These are phyloP conservation scores for Protea cynaroides DNA, from an alignment of 164 flowering plant species.

Conservation along the genomic window DNA sequence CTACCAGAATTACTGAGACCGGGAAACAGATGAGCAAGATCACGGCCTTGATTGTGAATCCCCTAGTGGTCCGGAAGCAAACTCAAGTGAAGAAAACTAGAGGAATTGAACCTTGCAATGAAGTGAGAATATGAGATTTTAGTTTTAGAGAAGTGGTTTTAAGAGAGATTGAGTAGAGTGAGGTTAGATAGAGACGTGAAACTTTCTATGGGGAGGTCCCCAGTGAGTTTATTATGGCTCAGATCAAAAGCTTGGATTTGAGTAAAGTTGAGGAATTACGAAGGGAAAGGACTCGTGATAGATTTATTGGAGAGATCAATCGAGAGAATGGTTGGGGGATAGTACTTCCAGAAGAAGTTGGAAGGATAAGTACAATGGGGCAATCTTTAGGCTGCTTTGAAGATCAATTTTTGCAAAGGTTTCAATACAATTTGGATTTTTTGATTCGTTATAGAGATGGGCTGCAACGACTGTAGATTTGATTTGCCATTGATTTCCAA, in stretches of 20 bases:
- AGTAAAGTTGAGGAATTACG: slow-evolving; percentile 34
- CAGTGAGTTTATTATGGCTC: slow-evolving; percentile 40
- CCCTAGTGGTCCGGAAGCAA: slow-evolving; percentile 26
- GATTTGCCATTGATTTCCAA: too few species aligned
- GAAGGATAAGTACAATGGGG: slow-evolving; percentile 55
- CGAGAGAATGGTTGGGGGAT: slow-evolving; percentile 42
- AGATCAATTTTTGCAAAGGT: slow-evolving; percentile 45
- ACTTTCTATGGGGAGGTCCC: slow-evolving; percentile 35
- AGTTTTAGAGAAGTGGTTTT: slow-evolving; percentile 40
- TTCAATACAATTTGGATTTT: slow-evolving; percentile 43
- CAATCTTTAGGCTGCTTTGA: slow-evolving; percentile 30
- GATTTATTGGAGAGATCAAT: slow-evolving; percentile 49
- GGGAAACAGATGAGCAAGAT: slow-evolving; percentile 35
- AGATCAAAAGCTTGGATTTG: slow-evolving; percentile 53
- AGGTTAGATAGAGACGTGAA: slow-evolving; percentile 36
- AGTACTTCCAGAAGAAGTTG: slow-evolving; percentile 61
- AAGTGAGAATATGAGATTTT: slow-evolving; percentile 33
- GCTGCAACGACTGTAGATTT: slow-evolving; percentile 47
- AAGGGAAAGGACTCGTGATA: slow-evolving; percentile 43
- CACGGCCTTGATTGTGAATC: slow-evolving; percentile 24
- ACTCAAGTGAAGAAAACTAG: slow-evolving; percentile 50
- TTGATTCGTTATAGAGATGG: slow-evolving; percentile 54
- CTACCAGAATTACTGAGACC: slow-evolving; percentile 17
- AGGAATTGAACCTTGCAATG: slow-evolving; percentile 34
- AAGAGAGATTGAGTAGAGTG: slow-evolving; percentile 45